Conservation (phyloP, 768 basidiomycete genomes). For the Podaxis mareebaensis region DNA sequence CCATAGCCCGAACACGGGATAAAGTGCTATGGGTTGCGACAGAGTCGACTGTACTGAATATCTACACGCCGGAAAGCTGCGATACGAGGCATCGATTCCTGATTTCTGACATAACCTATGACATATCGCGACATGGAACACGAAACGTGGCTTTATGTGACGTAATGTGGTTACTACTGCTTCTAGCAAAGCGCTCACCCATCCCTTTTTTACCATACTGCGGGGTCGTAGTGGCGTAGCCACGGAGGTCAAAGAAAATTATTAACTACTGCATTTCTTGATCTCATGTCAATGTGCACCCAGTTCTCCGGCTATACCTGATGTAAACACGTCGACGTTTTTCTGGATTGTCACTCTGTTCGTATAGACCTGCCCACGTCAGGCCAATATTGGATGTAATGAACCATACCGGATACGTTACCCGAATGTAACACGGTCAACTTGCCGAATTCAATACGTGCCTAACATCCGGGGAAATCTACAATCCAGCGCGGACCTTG, state of each 20-base stretch:
- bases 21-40: no score
- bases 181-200: no score
- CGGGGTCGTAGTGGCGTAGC: not conserved
- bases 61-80: no score
- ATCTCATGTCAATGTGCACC: not conserved
- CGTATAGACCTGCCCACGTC: not conserved
- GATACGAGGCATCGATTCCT: no score
- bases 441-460: not conserved
- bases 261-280: not conserved
- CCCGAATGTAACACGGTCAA: not conserved
- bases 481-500: not conserved
- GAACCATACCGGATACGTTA: not conserved
- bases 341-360: not conserved
- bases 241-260: not conserved
- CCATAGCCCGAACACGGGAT: no score
- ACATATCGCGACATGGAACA: no score
- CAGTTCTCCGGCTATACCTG: not conserved
- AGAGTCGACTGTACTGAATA: no score
- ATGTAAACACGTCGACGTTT: not conserved
- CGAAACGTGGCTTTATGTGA: no score
- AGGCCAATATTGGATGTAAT: not conserved
- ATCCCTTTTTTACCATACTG: not conserved
- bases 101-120: no score
- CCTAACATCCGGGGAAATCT: not conserved
- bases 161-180: not conserved